These are phyloP conservation scores for Sporodiniella umbellata DNA, from an alignment of 371 early-diverging fungal species.

Conservation along the genomic window DNA sequence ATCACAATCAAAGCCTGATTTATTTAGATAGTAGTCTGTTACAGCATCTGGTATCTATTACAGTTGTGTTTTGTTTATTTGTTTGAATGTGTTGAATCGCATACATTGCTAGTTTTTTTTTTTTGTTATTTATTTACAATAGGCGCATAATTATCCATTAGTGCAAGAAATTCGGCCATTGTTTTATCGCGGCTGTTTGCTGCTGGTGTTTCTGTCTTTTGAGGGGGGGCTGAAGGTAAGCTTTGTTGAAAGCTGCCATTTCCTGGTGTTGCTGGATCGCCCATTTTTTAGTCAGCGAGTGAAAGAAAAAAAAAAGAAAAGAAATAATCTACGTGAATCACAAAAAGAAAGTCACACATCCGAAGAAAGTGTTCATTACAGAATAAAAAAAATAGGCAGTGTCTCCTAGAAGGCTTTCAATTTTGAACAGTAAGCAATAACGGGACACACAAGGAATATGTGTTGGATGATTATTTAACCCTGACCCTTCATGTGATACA, in stretches of 20 bases:
- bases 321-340: too few species aligned
- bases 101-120: too few species aligned
- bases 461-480: not conserved
- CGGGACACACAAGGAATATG: too few species aligned
- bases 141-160: constrained; percentile 89
- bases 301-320: too few species aligned
- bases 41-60: constrained; percentile 97
- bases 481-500: not conserved
- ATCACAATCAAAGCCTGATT: constrained; percentile 92
- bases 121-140: constrained; percentile 52
- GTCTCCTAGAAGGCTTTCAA: too few species aligned
- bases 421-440: too few species aligned
- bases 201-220: not conserved
- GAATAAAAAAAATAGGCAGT: too few species aligned
- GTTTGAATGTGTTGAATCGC: not conserved
- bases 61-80: not conserved
- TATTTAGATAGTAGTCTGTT: constrained; percentile 91
- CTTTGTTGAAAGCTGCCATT: not conserved
- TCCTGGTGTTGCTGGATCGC: not conserved
- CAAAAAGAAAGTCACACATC: too few species aligned
- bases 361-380: too few species aligned
- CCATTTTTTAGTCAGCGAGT: not conserved
- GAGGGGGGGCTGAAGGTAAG: not conserved
- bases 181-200: constrained; percentile 50
- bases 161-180: constrained; percentile 79